A percentile compares a stretch with the other conserved stretches of the same genome.
phyloP scores from a whole-genome alignment of 2,329 filamentous ascomycete species.

The Talaromyces rugulosus region DNA sequence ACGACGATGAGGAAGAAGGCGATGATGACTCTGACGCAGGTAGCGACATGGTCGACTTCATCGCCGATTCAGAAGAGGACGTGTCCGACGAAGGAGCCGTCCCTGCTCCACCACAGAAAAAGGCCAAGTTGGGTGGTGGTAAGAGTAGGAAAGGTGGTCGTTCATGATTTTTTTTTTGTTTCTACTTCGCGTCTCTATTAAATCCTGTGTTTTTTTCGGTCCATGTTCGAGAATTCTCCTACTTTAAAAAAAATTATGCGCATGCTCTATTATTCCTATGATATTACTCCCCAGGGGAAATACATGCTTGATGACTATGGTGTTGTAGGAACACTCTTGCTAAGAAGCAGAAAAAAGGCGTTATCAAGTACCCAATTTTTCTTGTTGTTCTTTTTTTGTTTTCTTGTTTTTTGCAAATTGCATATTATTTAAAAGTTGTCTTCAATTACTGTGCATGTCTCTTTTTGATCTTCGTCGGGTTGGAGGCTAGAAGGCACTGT shows the following conservation, averaged over 20 bases:
- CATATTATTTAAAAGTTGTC: not conserved
- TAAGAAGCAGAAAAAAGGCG: not conserved
- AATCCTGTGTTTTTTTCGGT: not conserved
- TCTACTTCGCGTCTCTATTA: not conserved
- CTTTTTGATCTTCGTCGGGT: not conserved
- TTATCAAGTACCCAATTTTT: not conserved
- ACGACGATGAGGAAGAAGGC: slow-evolving; percentile 59
- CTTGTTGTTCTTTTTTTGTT: not conserved
- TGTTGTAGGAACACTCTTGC: not conserved
- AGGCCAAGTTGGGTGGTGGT: slow-evolving; percentile 28
- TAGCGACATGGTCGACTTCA: slow-evolving; percentile 46
- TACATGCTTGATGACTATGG: not conserved
- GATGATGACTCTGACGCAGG: slow-evolving; percentile 61
- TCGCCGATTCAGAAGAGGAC: slow-evolving; percentile 45
- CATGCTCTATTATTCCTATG: not conserved
- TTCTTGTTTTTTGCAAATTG: not conserved
- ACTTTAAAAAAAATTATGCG: not conserved
- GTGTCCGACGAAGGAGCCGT: slow-evolving; percentile 24
- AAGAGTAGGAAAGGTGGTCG: slow-evolving; percentile 26
- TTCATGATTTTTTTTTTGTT: not conserved
- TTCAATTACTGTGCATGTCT: not conserved
- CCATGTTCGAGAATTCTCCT: not conserved
- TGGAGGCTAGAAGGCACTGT: not conserved
- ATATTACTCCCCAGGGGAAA: not conserved
- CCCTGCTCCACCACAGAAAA: slow-evolving; percentile 30